These are phyloP conservation scores for Eucalyptus sideroxylon DNA, from an alignment of 345 rosid species.

Conservation along the genomic window DNA sequence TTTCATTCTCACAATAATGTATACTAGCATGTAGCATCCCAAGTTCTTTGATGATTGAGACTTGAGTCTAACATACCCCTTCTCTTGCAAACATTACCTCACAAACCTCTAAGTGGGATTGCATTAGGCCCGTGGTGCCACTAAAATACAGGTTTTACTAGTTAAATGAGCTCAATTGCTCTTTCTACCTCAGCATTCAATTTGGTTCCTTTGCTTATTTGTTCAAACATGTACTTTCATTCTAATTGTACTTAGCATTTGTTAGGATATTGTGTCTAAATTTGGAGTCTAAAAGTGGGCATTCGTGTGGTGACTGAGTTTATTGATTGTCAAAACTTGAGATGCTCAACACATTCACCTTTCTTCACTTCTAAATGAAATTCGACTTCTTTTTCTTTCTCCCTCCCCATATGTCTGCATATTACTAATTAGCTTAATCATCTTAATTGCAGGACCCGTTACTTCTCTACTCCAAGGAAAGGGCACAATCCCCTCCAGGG, in stretches of 20 bases:
- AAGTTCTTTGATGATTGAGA: neutral
- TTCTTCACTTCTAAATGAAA: neutral
- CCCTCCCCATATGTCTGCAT: neutral
- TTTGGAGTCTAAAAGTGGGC: neutral
- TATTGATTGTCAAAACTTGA: neutral
- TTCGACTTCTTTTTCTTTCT: neutral
- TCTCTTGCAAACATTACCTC: neutral
- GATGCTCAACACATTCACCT: neutral
- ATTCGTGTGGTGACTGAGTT: neutral
- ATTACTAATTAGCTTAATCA: neutral
- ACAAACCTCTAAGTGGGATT: neutral
- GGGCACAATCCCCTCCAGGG: slow-evolving; percentile 99
- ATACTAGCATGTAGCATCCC: neutral
- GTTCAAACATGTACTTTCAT: neutral
- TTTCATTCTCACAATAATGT: neutral
- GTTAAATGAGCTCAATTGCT: neutral
- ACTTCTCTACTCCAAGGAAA: slow-evolving; percentile 90
- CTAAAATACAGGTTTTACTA: neutral
- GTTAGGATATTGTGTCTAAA: neutral
- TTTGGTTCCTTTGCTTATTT: neutral
- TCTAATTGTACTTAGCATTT: neutral
- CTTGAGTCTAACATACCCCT: neutral
- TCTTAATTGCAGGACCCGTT: slow-evolving; percentile 56
- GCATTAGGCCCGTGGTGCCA: neutral
- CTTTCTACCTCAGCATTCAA: neutral